Conservation (phyloP, 169 alveolate genomes). For the Babesia bigemina region DNA sequence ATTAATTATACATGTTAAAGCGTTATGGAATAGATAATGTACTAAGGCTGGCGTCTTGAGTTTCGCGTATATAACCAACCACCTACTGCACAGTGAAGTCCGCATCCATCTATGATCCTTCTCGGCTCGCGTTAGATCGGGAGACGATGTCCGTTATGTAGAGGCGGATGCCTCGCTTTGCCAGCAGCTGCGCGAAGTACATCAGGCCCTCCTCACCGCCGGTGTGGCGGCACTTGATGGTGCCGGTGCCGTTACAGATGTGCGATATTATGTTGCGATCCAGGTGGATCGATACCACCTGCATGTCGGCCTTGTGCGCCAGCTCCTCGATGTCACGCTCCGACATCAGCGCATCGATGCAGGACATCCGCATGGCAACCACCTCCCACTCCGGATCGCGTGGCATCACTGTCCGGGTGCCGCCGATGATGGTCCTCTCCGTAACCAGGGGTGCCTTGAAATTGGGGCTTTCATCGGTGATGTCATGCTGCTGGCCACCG, state of each 20-base stretch:
- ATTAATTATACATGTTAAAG: too few relatives aligned
- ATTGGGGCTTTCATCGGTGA: background rate
- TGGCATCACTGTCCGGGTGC: background rate
- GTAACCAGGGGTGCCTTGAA: background rate
- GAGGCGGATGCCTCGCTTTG: constrained; percentile 24
- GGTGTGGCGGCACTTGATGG: constrained; percentile 42
- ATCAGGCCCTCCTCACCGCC: constrained; percentile 23
- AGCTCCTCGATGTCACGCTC: constrained; percentile 39
- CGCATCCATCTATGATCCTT: background rate
- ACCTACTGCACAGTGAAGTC: too few relatives aligned
- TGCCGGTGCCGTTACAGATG: constrained; percentile 64
- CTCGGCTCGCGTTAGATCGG: background rate
- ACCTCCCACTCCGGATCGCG: constrained; percentile 21
- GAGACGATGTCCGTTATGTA: constrained; percentile 24
- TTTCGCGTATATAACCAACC: too few relatives aligned
- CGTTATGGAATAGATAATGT: too few relatives aligned
- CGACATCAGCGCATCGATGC: constrained; percentile 27
- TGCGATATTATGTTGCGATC: constrained; percentile 59
- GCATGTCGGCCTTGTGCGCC: constrained; percentile 40
- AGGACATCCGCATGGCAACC: constrained; percentile 34
- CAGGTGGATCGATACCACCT: constrained; percentile 26
- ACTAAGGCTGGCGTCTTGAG: too few relatives aligned
- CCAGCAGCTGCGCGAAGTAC: constrained; percentile 3
- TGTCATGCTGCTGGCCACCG: background rate
- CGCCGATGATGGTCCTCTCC: constrained; percentile 33